Evolutionary conservation across 495 filamentous ascomycete genomes (phyloP).

Genomic region (Xylaria flabelliformis): DNA sequence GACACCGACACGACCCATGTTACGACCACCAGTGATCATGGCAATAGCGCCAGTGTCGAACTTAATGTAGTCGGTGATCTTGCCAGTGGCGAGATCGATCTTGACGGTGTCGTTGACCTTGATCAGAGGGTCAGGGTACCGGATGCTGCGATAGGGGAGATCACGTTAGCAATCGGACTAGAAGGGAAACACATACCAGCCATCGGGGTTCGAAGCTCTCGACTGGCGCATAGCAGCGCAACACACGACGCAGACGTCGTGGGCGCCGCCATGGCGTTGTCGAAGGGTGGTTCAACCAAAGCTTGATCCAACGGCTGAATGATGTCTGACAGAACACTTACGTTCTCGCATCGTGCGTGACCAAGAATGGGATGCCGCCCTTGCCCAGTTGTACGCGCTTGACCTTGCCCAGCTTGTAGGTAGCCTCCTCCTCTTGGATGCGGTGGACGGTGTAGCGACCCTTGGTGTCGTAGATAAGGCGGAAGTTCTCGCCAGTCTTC

Average conservation of each 20-base stretch:
- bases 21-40: slow-evolving; percentile 98
- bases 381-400: slow-evolving; percentile 98
- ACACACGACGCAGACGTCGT: not conserved
- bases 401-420: slow-evolving; percentile 99
- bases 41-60: slow-evolving; percentile 97
- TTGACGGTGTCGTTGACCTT: slow-evolving; percentile 99
- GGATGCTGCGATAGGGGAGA: slow-evolving; percentile 70
- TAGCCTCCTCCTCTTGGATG: slow-evolving; percentile 95
- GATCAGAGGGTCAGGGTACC: slow-evolving; percentile 96
- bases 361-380: slow-evolving; percentile 99
- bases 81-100: slow-evolving; percentile 94
- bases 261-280: slow-evolving; percentile 25
- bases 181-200: slow-evolving; percentile 53
- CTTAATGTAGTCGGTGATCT: slow-evolving; percentile 93
- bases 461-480: slow-evolving; percentile 99
- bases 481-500: slow-evolving; percentile 99
- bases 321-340: slow-evolving; percentile 91
- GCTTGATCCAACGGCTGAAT: slow-evolving; percentile 99
- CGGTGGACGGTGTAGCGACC: slow-evolving; percentile 99
- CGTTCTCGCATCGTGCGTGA: slow-evolving; percentile 99
- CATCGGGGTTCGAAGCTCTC: slow-evolving; percentile 45
- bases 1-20: slow-evolving; percentile 99
- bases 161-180: slow-evolving; percentile 50
- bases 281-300: slow-evolving; percentile 72
- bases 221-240: slow-evolving; percentile 22